A percentile compares a stretch with the other conserved stretches of the same genome.
phyloP scores from a whole-genome alignment of 768 basidiomycete species.

The Panaeolus papilionaceus region DNA sequence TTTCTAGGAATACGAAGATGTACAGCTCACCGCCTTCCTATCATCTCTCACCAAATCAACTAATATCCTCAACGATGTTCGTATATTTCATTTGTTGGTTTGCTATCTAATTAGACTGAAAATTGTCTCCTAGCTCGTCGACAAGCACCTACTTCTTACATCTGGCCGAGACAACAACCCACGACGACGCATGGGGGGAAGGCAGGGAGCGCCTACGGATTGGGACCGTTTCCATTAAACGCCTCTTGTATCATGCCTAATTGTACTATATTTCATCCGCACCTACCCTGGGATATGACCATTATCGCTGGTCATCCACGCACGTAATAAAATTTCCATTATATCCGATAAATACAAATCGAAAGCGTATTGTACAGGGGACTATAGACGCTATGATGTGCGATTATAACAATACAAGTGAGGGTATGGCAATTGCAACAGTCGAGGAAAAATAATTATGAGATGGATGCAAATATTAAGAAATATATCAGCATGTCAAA shows the following conservation, averaged over 20 bases:
- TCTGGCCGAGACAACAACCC: slow-evolving; percentile 61
- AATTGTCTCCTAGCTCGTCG: slow-evolving; percentile 62
- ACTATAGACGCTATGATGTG: not conserved
- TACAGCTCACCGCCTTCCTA: slow-evolving; percentile 89
- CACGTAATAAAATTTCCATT: not conserved
- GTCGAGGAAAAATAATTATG: not conserved
- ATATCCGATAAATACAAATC: not conserved
- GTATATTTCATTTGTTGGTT: slow-evolving; percentile 32
- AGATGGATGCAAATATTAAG: not conserved
- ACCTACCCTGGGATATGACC: not conserved
- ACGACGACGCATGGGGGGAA: slow-evolving; percentile 57
- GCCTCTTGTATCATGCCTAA: not conserved
- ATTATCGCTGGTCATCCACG: not conserved
- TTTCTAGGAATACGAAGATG: slow-evolving; percentile 91
- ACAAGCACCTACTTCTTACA: slow-evolving; percentile 75
- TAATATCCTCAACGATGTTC: slow-evolving; percentile 86
- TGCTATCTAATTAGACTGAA: slow-evolving; percentile 16
- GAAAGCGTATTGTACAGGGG: not conserved
- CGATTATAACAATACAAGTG: slow-evolving; percentile 1
- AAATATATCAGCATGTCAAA: slow-evolving; percentile 3
- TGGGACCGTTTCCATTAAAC: slow-evolving; percentile 60
- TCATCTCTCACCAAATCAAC: slow-evolving; percentile 89
- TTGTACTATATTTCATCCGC: slow-evolving; percentile 3
- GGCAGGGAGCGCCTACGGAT: slow-evolving; percentile 50
- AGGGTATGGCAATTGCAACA: not conserved